These are phyloP conservation scores for Mimosa bimucronata DNA, from an alignment of 306 rosid genomes.

Conservation along the genomic window DNA sequence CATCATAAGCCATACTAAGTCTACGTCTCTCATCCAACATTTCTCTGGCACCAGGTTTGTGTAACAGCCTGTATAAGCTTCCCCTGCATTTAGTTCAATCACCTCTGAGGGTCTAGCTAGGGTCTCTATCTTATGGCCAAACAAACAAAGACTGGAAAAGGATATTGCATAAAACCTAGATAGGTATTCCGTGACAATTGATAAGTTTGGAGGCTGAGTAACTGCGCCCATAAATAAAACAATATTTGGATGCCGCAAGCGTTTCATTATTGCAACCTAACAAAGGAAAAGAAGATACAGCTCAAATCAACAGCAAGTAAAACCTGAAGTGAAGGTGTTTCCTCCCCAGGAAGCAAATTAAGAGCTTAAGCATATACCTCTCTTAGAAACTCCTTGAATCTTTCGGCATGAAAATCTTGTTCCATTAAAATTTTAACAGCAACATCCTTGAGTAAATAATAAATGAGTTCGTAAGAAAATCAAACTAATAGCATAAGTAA, in stretches of 20 bases:
- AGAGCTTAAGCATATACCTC: conserved; percentile 64
- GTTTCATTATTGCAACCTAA: conserved; percentile 97
- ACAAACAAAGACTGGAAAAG: conserved; percentile 20
- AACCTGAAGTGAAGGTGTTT: conserved; percentile 10
- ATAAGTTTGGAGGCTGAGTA: conserved; percentile 91
- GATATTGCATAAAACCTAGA: conserved; percentile 66
- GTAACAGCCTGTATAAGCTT: conserved; percentile 94
- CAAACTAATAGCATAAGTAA: not conserved
- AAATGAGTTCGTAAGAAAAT: conserved; percentile 19
- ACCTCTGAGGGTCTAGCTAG: conserved; percentile 32
- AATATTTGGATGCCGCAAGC: conserved; percentile 92
- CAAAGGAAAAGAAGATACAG: conserved; percentile 36
- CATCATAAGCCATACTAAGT: conserved; percentile 90
- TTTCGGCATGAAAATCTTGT: conserved; percentile 93
- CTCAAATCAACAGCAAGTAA: conserved; percentile 36
- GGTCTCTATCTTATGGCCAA: conserved; percentile 16
- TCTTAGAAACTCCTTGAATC: conserved; percentile 85
- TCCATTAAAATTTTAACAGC: conserved; percentile 99
- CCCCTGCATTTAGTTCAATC: conserved; percentile 72
- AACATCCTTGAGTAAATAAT: conserved; percentile 70
- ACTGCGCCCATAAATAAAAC: conserved; percentile 99
- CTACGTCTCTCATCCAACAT: conserved; percentile 91
- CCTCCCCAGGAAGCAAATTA: conserved; percentile 22
- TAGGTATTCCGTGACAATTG: conserved; percentile 97
- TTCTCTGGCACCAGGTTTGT: conserved; percentile 81